Evolutionary conservation across 2,329 filamentous ascomycete genomes (phyloP).

Genomic region (Aspergillus amoenus): DNA sequence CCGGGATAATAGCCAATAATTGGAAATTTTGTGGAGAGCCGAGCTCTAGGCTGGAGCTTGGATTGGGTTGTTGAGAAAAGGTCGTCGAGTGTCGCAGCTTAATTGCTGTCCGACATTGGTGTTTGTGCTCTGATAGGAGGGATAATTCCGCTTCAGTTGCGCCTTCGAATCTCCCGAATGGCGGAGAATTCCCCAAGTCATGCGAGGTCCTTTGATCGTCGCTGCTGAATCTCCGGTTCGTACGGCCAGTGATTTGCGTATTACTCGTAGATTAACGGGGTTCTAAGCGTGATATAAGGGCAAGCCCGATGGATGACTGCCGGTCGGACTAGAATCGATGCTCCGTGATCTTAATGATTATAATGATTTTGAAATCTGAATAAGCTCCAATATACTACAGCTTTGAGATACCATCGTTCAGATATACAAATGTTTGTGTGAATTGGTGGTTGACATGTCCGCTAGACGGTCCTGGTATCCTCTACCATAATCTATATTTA

Average conservation of each 20-base stretch:
- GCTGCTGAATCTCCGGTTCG: slow-evolving; percentile 8
- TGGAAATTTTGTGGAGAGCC: background rate
- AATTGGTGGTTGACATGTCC: background rate
- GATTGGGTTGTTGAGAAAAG: background rate
- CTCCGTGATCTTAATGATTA: background rate
- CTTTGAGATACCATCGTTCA: background rate
- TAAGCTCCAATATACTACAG: background rate
- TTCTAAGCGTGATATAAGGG: background rate
- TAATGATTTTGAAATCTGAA: no score
- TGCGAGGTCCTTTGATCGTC: background rate
- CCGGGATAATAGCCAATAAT: background rate
- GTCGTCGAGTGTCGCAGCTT: background rate
- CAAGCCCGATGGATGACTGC: no score
- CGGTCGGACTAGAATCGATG: background rate
- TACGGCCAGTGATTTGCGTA: background rate
- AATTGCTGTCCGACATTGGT: background rate
- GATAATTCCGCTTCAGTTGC: slow-evolving; percentile 9
- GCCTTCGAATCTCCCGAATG: slow-evolving; percentile 13
- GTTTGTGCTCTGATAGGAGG: slow-evolving; percentile 19
- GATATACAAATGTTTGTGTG: background rate
- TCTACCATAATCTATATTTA: slow-evolving; percentile 9
- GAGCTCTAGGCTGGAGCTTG: slow-evolving; percentile 7
- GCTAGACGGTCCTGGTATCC: background rate
- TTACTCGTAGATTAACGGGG: background rate
- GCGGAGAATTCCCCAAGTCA: slow-evolving; percentile 17